Evolutionary conservation across 139 green algal species (phyloP), one percentile per base, ranked within the genome.

Genomic region (Mesotaenium endlicherianum): DNA sequence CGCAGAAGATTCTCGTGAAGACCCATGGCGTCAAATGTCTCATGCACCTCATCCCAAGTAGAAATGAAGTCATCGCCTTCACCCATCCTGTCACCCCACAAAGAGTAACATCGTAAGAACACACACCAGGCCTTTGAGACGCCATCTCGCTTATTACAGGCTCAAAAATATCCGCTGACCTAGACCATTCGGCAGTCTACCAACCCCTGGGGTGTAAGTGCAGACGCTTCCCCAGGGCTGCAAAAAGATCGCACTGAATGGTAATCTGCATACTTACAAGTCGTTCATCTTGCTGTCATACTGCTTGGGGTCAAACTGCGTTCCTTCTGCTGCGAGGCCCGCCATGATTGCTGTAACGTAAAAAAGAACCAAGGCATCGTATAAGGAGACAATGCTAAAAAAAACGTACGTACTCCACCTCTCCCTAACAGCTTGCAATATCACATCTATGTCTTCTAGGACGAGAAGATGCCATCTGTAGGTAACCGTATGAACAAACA

Each of bases 1-100:
- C 97, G 93, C 81, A 99, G 92, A 85, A 99, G 92, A 88, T 98
- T 98, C 93, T 99, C 97, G 77, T 98, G 94, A 70, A 99, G 92
- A 40, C 89, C 87, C 97, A 99, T 99, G 86, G 94, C 89, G 89
- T 99, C 97, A 84, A 99, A 99, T 53, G 92, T 94, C 45, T 99
- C 96, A 86, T 90, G 97, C 34, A 91, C 92, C 92, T 99, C 97
- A 75, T 97, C 94, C 97, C 97, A 98, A 59, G 98, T 97, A 20
- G 94, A 97, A 38, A 86, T 86, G 92, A 95, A 97, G 88, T 97
- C 96, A 44, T 94, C 91, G 72, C 80, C 80, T 36, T 88, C 88
- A 31, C 74, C 78, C 49, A 30, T 16, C 14, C 14, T 59, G 14
- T 14, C 16, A 14, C n/a, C n/a, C n/a, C n/a, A n/a, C n/a, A n/a